Base-by-base conservation (phyloP, 495 filamentous ascomycete species). In the Aspergillus cristatus region DNA sequence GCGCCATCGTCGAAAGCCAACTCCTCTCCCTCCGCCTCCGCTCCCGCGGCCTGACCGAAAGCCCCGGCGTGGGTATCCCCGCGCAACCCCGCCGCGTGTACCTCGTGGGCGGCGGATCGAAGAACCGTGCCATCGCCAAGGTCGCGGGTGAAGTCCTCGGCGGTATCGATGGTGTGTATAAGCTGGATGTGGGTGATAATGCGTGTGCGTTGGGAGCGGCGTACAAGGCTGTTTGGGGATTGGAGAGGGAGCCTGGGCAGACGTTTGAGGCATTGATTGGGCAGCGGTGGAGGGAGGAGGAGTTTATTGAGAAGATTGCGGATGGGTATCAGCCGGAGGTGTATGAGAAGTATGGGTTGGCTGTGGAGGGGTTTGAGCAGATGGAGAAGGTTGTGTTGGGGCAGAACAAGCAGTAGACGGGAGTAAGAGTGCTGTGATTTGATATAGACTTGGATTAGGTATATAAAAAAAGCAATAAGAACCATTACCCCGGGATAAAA, bases 211-310 rank as follows among this genome's bases (percentile, higher is more conserved):
- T 98, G 7, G 91, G 89, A 8, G 87, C 86, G 13, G 91, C 90
- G n/a, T 95, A 98, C 57, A 95, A 95, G 63, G 90, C 91, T 34
- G 81, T 89, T 0, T 98, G 91, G 91, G 85, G 80, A 1, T 65
- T 85, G 22, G 87, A 95, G 63, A 63, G 85, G 20, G 50, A 56
- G 14, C 37, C 51, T 1, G 74, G 73, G 16, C 78, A 94, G 71
- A 81, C 72, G 7, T 98, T 96, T 67, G 91, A 96, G 54, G 78
- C 88, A 26, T 67, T 93, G 45, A 78, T 98, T 31, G 84, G 79
- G 1, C 55, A 68, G 42, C 65, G 91, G 41, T 98, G 91, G 91
- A 73, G 73, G 38, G 90, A 95, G 62, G 79, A 82, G 48, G 78
- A 77, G 0, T 86, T 85, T 42, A 75, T 94, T 17, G 71, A 81